A percentile compares a stretch with the other conserved stretches of the same genome.
phyloP scores from a whole-genome alignment of 192 early-diverging fungal genomes.

The Coemansia sp. region DNA sequence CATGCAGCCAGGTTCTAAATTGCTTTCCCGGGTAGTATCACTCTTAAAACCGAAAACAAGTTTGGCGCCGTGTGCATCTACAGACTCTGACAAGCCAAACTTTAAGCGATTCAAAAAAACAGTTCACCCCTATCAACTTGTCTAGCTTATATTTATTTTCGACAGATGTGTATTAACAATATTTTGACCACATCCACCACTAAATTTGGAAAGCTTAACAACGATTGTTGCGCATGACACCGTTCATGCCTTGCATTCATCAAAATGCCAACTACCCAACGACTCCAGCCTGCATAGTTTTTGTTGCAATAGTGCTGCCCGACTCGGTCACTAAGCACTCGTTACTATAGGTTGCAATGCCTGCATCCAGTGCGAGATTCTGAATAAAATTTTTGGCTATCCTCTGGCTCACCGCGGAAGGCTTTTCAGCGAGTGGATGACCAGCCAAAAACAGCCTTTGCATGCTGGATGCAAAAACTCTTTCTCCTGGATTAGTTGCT shows the following conservation, averaged over 20 bases:
- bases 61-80: background rate
- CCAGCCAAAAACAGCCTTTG: background rate
- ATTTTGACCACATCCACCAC: too few relatives aligned
- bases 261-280: conserved; percentile 10
- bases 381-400: conserved; percentile 12
- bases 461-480: background rate
- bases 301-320: conserved; percentile 6
- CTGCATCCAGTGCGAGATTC: conserved; percentile 1
- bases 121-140: conserved; percentile 20
- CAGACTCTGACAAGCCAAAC: conserved; percentile 10
- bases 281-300: conserved; percentile 8
- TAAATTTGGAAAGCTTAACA: too few relatives aligned
- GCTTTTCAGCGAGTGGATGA: background rate
- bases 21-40: background rate
- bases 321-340: conserved; percentile 3
- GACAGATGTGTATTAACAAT: too few relatives aligned
- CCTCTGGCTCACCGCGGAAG: conserved; percentile 15
- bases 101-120: conserved; percentile 49
- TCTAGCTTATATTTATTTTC: background rate
- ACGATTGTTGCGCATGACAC: too few relatives aligned
- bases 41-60: conserved; percentile 2
- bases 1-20: background rate
- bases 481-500: conserved; percentile 13
- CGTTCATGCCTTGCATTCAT: too few relatives aligned
- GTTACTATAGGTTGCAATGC: conserved; percentile 14